Conservation (phyloP, 495 filamentous ascomycete species). For the Stereocaulon alpinum region DNA sequence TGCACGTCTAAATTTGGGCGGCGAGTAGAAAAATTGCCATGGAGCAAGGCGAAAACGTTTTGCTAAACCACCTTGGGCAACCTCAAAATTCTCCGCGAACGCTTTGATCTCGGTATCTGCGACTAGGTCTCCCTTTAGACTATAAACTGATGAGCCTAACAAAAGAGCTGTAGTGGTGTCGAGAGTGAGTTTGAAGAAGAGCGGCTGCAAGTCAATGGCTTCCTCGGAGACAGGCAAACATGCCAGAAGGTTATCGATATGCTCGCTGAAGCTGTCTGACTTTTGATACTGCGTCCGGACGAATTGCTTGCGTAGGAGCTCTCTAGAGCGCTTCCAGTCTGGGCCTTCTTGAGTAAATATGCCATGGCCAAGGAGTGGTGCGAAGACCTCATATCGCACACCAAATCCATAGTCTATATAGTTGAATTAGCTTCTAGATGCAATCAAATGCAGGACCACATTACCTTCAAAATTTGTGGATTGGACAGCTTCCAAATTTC, state of each 20-base stretch:
- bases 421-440: neutral
- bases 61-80: slow-evolving; percentile 29
- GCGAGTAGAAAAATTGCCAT: slow-evolving; percentile 31
- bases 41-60: slow-evolving; percentile 32
- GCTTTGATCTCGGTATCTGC: slow-evolving; percentile 18
- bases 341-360: slow-evolving; percentile 37
- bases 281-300: slow-evolving; percentile 15
- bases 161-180: slow-evolving; percentile 22
- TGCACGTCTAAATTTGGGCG: slow-evolving; percentile 26
- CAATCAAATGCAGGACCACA: neutral
- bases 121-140: slow-evolving; percentile 23
- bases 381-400: slow-evolving; percentile 25
- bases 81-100: slow-evolving; percentile 33
- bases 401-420: slow-evolving; percentile 27
- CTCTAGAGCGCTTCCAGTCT: slow-evolving; percentile 42
- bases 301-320: slow-evolving; percentile 39
- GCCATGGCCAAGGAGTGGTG: slow-evolving; percentile 26
- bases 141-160: slow-evolving; percentile 32
- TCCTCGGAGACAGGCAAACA: slow-evolving; percentile 26
- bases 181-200: slow-evolving; percentile 37
- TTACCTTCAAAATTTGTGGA: slow-evolving; percentile 27
- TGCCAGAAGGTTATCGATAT: slow-evolving; percentile 35
- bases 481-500: slow-evolving; percentile 30
- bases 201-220: slow-evolving; percentile 36
- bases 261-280: slow-evolving; percentile 35